phyloP scores from a whole-genome alignment of 1,284 basidiomycete genomes.

The Cryptococcus hybrid region DNA sequence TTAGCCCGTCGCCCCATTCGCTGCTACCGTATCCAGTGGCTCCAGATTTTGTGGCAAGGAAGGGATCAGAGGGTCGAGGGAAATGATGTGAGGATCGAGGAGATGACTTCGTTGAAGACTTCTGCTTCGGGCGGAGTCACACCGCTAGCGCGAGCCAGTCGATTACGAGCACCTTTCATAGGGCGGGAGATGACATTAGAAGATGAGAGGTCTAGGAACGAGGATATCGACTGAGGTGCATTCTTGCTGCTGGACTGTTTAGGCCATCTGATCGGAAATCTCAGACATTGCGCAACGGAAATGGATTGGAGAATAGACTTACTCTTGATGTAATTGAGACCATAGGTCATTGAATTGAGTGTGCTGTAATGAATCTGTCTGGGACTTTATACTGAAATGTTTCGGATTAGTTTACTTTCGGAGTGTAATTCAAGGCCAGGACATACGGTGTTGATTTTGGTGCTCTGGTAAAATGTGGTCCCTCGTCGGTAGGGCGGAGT shows the following conservation, averaged over 20 bases:
- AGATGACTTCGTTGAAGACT: slow-evolving; percentile 25
- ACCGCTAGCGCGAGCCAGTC: slow-evolving; percentile 10
- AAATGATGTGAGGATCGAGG: slow-evolving; percentile 21
- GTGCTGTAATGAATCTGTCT: no score
- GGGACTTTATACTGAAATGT: no score
- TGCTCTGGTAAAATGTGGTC: no score
- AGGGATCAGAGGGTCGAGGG: slow-evolving; percentile 11
- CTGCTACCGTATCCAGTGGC: not conserved
- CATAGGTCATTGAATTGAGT: no score
- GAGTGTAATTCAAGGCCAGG: no score
- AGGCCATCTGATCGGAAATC: no score
- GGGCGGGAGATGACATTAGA: slow-evolving; percentile 6
- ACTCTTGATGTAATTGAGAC: no score
- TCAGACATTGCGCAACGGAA: no score
- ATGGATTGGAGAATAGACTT: no score
- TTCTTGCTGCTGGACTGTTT: not conserved
- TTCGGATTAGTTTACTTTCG: no score
- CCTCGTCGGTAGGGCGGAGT: no score
- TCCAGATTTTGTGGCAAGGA: slow-evolving; percentile 1
- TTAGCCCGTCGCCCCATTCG: not conserved
- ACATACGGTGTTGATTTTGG: no score
- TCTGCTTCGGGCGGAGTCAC: slow-evolving; percentile 33
- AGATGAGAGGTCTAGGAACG: not conserved
- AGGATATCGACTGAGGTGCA: slow-evolving; percentile 7
- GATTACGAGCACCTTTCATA: slow-evolving; percentile 18